Evolutionary conservation across 2,329 filamentous ascomycete genomes (phyloP), one percentile per base, ranked within the genome.

Genomic region (Aspergillus candidus): DNA sequence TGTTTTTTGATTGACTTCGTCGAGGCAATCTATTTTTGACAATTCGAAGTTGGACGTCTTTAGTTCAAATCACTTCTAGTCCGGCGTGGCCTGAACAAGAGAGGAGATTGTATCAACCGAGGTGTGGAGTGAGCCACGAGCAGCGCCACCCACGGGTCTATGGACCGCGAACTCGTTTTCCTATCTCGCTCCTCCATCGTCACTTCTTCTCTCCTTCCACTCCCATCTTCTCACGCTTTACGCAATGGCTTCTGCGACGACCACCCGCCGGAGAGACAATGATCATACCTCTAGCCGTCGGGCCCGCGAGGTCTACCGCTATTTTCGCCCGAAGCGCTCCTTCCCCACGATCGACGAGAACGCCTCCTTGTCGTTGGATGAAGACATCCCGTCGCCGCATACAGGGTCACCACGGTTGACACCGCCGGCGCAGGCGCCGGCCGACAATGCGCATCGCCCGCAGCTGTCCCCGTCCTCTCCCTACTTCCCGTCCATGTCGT

Each of bases 281-380:
- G 50, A 57, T 18, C 60, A 62, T 36, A 54, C 43, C 32, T 55
- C 56, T 15, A 60, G 63, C 43, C 65, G 64, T 38, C 51, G 63
- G 43, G 60, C 54, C 30, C 61, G 67, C 31, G 67, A 69, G 45
- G 57, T 68, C 27, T 69, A 68, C 48, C 63, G 66, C 41, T 69
- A 67, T 44, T 67, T 69, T 38, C 62, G 62, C 27, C 66, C 66
- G 6, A 44, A 55, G 52, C 44, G 47, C 30, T 30, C 15, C 29
- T 47, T 22, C 35, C 12, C 18, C 35, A 17, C 29, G n/a, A 33
- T 14, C n/a, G 39, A 15, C n/a, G 39, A 33, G n/a, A 34, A 35
- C 17, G 15, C n/a, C 2, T 39, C 40, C 7, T 49, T 27, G 22
- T 27, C 22, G 22, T 7, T 27, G 7, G 22, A 27, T 10, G 22